Evolutionary conservation across 2,329 filamentous ascomycete genomes (phyloP).

Genomic region (Curvularia eragrostidis): DNA sequence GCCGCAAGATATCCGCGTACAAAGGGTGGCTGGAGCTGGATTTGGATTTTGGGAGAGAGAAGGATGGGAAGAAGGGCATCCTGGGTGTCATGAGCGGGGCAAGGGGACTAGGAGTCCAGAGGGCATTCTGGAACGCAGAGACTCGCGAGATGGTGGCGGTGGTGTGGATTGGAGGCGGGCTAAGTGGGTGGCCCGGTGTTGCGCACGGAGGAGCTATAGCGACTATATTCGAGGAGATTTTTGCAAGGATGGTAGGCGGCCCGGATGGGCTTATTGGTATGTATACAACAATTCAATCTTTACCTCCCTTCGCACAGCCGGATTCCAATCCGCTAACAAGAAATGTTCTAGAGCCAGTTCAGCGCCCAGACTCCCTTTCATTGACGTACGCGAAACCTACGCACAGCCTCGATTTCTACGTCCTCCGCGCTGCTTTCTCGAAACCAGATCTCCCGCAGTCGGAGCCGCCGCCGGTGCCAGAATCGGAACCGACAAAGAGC

Average conservation of each 20-base stretch:
- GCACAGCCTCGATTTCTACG: slow-evolving; percentile 67
- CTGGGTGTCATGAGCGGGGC: slow-evolving; percentile 47
- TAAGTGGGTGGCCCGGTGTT: slow-evolving; percentile 73
- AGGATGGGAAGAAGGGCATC: slow-evolving; percentile 31
- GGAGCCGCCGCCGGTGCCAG: slow-evolving; percentile 33
- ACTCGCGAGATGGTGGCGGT: slow-evolving; percentile 67
- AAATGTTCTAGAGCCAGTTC: slow-evolving; percentile 33
- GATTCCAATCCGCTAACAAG: background rate
- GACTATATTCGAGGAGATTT: slow-evolving; percentile 72
- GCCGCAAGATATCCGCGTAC: slow-evolving; percentile 20
- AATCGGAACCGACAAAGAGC: slow-evolving; percentile 37
- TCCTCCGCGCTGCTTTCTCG: slow-evolving; percentile 60
- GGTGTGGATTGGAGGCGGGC: slow-evolving; percentile 70
- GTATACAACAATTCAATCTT: slow-evolving; percentile 5
- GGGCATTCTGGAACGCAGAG: slow-evolving; percentile 67
- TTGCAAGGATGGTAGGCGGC: slow-evolving; percentile 69
- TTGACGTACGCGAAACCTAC: slow-evolving; percentile 70
- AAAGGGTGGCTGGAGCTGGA: slow-evolving; percentile 44
- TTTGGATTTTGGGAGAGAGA: slow-evolving; percentile 28
- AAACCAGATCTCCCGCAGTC: slow-evolving; percentile 34
- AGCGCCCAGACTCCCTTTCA: slow-evolving; percentile 49
- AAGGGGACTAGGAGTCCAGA: slow-evolving; percentile 58
- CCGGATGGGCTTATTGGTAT: slow-evolving; percentile 45
- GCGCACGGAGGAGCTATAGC: slow-evolving; percentile 75
- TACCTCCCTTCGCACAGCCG: background rate